phyloP scores from a whole-genome alignment of 2,329 filamentous ascomycete genomes.

The Talaromyces rugulosus region DNA sequence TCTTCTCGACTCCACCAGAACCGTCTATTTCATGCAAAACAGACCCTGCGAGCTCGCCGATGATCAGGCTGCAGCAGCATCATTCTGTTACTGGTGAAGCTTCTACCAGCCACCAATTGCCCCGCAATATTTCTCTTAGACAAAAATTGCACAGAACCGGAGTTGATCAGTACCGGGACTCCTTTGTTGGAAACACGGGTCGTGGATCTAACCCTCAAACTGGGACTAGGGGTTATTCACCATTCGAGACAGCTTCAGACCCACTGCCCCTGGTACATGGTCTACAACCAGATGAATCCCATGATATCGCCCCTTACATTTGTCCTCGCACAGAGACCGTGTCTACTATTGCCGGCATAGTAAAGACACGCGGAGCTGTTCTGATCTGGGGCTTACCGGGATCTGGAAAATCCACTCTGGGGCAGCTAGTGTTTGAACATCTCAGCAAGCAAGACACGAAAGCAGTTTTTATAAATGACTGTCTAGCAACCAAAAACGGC shows the following conservation, averaged over 20 bases:
- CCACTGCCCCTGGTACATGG: neutral
- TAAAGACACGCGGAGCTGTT: neutral
- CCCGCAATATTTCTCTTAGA: neutral
- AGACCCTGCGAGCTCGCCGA: neutral
- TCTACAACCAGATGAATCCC: neutral
- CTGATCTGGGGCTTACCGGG: constrained; percentile 6
- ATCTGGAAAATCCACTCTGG: constrained; percentile 3
- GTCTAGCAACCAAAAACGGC: neutral
- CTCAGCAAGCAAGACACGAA: neutral
- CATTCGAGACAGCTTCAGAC: neutral
- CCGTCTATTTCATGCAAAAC: neutral
- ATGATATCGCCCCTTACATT: neutral
- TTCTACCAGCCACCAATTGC: neutral
- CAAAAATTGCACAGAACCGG: neutral
- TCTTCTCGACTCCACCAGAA: neutral
- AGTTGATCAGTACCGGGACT: neutral
- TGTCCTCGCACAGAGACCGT: constrained; percentile 2
- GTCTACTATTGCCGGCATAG: neutral
- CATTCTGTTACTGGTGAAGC: neutral
- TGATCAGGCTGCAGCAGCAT: neutral
- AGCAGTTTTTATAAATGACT: neutral
- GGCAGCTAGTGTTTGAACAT: neutral
- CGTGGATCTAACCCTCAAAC: neutral
- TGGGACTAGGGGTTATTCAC: neutral
- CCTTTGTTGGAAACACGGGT: neutral